Conservation (phyloP, 2,329 filamentous ascomycete species). For the Capronia americana region DNA sequence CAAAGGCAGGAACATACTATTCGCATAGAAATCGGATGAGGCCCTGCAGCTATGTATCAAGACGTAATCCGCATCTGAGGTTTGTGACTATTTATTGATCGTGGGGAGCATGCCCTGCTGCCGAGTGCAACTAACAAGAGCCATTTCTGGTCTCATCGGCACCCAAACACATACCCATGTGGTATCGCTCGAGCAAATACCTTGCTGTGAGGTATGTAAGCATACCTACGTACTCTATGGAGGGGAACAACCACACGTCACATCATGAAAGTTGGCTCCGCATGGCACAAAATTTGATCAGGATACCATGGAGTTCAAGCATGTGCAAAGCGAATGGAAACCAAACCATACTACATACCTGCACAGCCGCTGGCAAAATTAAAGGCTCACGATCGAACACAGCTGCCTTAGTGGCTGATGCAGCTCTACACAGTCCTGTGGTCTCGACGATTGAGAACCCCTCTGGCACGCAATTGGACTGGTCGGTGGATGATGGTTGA, state of each 20-base stretch:
- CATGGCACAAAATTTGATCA: not conserved
- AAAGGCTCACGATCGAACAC: not conserved
- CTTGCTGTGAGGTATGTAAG: not conserved
- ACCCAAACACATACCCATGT: not conserved
- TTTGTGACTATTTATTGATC: not conserved
- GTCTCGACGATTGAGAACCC: not conserved
- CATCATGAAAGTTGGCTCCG: not conserved
- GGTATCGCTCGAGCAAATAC: not conserved
- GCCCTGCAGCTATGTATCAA: not conserved
- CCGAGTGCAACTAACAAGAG: not conserved
- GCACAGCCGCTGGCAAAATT: not conserved
- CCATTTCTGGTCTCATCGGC: not conserved
- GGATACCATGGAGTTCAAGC: not conserved
- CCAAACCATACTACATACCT: not conserved
- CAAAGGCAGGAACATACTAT: not conserved
- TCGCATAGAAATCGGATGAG: not conserved
- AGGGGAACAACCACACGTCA: not conserved
- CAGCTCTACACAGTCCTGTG: not conserved
- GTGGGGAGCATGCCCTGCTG: not conserved
- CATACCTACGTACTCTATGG: not conserved
- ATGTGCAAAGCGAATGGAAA: not conserved
- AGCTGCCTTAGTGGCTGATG: not conserved
- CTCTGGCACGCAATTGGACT: constrained; percentile 4
- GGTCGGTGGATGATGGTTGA: constrained; percentile 14
- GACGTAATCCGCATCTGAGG: not conserved